phyloP scores from a whole-genome alignment of 2,329 filamentous ascomycete species.

The Fusarium albidum region DNA sequence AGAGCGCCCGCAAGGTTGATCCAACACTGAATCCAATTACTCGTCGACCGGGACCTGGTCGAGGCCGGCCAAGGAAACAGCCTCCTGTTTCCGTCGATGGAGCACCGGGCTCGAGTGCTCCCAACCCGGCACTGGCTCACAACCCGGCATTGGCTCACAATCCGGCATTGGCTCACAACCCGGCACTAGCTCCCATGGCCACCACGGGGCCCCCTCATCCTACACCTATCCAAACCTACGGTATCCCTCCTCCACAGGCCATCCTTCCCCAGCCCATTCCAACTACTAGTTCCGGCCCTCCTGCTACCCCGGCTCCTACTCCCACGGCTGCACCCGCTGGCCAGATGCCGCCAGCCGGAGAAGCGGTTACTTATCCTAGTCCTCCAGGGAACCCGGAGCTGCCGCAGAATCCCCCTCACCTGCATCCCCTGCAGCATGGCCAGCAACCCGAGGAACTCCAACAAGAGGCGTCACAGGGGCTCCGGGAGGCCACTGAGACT shows the following conservation, averaged over 20 bases:
- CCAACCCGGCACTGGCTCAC: slow-evolving; percentile 15
- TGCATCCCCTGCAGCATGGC: slow-evolving; percentile 32
- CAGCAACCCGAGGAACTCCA: slow-evolving; percentile 20
- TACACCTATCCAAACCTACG: not conserved
- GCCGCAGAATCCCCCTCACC: slow-evolving; percentile 28
- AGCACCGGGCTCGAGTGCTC: slow-evolving; percentile 12
- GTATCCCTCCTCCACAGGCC: slow-evolving; percentile 5
- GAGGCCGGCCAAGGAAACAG: slow-evolving; percentile 61
- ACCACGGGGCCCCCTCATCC: slow-evolving; percentile 11
- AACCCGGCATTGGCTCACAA: slow-evolving; percentile 18
- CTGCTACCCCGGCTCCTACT: not conserved
- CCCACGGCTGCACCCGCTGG: not conserved
- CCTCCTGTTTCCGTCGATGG: slow-evolving; percentile 35
- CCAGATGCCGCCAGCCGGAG: not conserved
- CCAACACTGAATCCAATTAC: slow-evolving; percentile 66
- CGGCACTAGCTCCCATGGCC: slow-evolving; percentile 8
- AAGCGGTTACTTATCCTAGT: slow-evolving; percentile 31
- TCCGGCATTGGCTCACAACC: slow-evolving; percentile 17
- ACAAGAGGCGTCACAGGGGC: slow-evolving; percentile 19
- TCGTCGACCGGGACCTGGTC: slow-evolving; percentile 65
- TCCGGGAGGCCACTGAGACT: slow-evolving; percentile 17
- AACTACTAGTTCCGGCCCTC: slow-evolving; percentile 6
- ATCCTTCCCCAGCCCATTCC: slow-evolving; percentile 10
- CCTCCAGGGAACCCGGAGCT: slow-evolving; percentile 26
- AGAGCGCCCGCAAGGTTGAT: slow-evolving; percentile 53